Evolutionary conservation across 2,329 filamentous ascomycete species (phyloP).

Genomic region (Colletotrichum sp.): DNA sequence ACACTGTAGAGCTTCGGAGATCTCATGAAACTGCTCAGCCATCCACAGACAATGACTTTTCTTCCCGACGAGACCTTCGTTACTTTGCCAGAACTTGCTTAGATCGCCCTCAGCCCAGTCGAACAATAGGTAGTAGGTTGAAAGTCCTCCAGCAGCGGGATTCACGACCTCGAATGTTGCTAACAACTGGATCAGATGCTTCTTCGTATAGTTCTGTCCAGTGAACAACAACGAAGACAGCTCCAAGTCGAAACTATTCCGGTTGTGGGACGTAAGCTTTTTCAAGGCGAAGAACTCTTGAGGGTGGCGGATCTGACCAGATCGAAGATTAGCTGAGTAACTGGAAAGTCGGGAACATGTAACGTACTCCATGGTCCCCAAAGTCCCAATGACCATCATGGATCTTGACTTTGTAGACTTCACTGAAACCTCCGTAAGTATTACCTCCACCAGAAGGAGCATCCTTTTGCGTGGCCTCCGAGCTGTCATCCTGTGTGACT

Average conservation of each 20-base stretch:
- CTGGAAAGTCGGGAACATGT: not conserved
- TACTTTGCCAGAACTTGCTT: constrained; percentile 2
- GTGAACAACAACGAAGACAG: not conserved
- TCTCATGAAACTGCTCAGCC: constrained; percentile 2
- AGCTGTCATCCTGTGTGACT: not conserved
- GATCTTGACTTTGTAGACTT: constrained; percentile 2
- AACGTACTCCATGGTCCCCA: constrained; percentile 1
- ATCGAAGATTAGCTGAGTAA: not conserved
- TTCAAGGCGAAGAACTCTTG: constrained; percentile 4
- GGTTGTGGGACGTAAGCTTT: constrained; percentile 3
- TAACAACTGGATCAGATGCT: constrained; percentile 2
- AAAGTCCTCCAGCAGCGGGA: not conserved
- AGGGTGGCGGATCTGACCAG: not conserved
- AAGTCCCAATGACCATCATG: constrained; percentile 8
- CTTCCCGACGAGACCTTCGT: not conserved
- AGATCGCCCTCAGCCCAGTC: constrained; percentile 10
- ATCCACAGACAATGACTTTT: constrained; percentile 1
- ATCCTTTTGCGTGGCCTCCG: not conserved
- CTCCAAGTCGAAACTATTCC: not conserved
- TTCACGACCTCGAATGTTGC: not conserved
- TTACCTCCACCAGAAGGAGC: not conserved
- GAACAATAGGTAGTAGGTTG: not conserved
- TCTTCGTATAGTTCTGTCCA: not conserved
- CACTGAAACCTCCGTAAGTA: not conserved
- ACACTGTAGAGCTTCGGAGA: not conserved